Percentiles rank a stretch among this genome's conserved stretches.
These are phyloP conservation scores for Ustulina deusta DNA, from an alignment of 2,329 filamentous ascomycete species.

Conservation along the genomic window DNA sequence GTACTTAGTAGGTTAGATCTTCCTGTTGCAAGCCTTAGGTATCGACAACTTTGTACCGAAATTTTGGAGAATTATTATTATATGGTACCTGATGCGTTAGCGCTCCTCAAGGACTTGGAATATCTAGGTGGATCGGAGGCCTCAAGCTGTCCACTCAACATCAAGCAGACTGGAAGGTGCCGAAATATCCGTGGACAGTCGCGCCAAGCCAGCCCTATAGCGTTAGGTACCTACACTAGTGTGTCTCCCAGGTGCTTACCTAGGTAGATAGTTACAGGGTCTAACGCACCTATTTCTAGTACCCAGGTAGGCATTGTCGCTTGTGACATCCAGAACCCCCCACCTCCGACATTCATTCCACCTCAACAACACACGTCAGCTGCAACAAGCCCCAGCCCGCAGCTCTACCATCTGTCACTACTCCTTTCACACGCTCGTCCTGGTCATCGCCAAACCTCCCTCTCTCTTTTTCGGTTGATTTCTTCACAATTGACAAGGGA, in stretches of 20 bases:
- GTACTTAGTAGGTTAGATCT: not conserved
- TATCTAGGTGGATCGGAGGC: constrained; percentile 29
- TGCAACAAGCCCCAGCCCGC: constrained; percentile 11
- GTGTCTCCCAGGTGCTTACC: not conserved
- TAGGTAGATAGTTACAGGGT: not conserved
- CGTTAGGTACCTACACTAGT: not conserved
- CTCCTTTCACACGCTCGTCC: constrained; percentile 11
- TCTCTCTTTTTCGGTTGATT: not conserved
- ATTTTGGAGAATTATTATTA: too few relatives aligned
- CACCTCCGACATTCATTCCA: constrained; percentile 12
- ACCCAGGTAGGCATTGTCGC: not conserved
- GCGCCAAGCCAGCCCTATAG: constrained; percentile 18
- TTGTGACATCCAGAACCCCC: constrained; percentile 1
- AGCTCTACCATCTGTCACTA: constrained; percentile 13
- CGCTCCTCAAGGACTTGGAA: not conserved
- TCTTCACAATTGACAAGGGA: not conserved
- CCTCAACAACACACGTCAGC: constrained; percentile 22
- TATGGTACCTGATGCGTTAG: constrained; percentile 32
- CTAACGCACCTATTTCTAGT: not conserved
- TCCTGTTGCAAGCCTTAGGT: too few relatives aligned
- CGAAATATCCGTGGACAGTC: constrained; percentile 18
- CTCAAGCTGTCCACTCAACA: constrained; percentile 24
- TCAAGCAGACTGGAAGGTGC: not conserved
- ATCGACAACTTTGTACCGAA: not conserved
- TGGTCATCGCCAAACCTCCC: not conserved